These are phyloP conservation scores for Gaultheria prostrata DNA, from an alignment of 148 eudicot species.

Conservation along the genomic window DNA sequence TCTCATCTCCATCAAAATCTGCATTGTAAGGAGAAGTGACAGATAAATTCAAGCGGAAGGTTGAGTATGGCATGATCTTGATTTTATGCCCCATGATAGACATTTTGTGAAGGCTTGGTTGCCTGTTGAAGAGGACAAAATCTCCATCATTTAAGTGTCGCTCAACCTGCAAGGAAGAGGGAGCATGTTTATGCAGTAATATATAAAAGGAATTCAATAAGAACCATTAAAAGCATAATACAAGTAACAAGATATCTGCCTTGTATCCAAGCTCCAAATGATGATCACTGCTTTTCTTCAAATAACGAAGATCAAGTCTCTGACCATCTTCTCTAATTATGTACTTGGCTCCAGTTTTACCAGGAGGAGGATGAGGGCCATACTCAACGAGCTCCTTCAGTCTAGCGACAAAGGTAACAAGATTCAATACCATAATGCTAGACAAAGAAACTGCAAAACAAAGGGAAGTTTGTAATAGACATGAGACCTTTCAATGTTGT, in stretches of 20 bases:
- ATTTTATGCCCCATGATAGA: conserved; percentile 98
- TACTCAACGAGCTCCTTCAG: conserved; percentile 97
- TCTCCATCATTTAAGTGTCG: conserved; percentile 96
- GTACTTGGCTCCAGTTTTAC: conserved; percentile 98
- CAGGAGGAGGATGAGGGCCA: conserved; percentile 99
- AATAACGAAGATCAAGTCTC: conserved; percentile 96
- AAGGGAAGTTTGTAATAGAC: background rate
- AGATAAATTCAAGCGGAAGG: conserved; percentile 87
- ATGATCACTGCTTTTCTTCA: conserved; percentile 97
- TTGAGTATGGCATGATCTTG: conserved; percentile 98
- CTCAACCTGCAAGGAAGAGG: conserved; percentile 64
- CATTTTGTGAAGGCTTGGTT: conserved; percentile 99
- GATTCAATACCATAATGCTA: background rate
- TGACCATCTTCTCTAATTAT: conserved; percentile 98
- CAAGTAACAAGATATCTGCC: conserved; percentile 38
- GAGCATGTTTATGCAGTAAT: conserved; percentile 7
- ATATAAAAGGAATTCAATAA: background rate
- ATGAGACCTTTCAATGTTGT: conserved; percentile 84
- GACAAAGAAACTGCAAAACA: background rate
- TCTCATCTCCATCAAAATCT: conserved; percentile 99
- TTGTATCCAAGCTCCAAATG: conserved; percentile 98
- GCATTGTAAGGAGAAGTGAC: conserved; percentile 99
- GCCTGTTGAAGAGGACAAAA: conserved; percentile 93
- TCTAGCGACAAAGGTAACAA: conserved; percentile 30
- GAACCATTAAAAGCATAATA: background rate